Base-by-base conservation (phyloP, 1,284 basidiomycete genomes). In the Xerocomus amazonicus region DNA sequence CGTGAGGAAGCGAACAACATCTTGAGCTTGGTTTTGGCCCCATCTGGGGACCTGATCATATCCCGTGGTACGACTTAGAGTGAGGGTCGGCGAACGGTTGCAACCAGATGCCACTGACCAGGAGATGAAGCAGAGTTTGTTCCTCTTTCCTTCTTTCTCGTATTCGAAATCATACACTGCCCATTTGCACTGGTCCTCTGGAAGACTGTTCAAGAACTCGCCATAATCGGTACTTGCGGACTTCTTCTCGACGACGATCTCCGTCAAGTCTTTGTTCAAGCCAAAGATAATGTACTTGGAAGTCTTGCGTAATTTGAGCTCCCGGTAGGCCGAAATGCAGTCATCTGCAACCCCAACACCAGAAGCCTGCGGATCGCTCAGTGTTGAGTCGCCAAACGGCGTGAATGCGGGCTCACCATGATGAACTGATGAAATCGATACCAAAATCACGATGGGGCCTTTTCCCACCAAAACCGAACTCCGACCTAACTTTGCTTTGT, bases 1-100 rank as follows among this genome's bases (percentile, higher is more conserved):
- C 88, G 92, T 57, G 96, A 98, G 23, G 93, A 88, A 37, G 96
- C 90, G 71, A 83, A 92, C 61, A 97, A 66, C 95, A 99, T 98
- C 88, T 97, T 98, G 66, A 82, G 74, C 76, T 88, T 95, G 72
- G 97, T 79, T 75, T 84, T 90, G 46, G 93, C 84, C 37, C 75
- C 74, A 66, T 97, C 94, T 54, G 96, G 96, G 23, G 87, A 82
- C 94, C 94, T 97, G 60, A 36, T 44, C 45, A n/a, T 41, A 39
- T 39, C 7, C 37, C 23, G 9, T 9, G 40, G 17, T n/a, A 40
- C 35, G 27, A 9, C 8, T 49, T 49, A 38, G 29, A 31, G 31
- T 42, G 23, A 47, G 39, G 7, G 51, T 29, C 14, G 33, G 42
- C 19, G 3, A 36, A 19, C 17, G 31, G 12, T 16, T 41, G 14